These are phyloP conservation scores for Talaromyces wortmannii DNA, from an alignment of 495 filamentous ascomycete genomes.

Conservation along the genomic window DNA sequence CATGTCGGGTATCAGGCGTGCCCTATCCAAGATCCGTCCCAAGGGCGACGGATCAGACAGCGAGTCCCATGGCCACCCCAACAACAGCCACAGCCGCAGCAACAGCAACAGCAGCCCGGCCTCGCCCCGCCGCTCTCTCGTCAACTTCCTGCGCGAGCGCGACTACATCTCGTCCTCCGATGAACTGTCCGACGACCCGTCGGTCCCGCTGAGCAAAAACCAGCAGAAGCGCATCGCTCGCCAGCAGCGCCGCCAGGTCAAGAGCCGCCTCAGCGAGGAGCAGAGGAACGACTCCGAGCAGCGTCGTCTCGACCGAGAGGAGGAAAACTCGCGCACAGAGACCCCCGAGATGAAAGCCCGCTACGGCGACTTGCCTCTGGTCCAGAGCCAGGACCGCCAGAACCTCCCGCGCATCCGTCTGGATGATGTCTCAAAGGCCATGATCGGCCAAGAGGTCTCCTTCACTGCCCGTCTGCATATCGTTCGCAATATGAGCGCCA, in stretches of 20 bases:
- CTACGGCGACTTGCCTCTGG: conserved; percentile 52
- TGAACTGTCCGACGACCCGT: conserved; percentile 41
- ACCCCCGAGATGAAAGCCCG: conserved; percentile 48
- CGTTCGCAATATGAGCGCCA: conserved; percentile 75
- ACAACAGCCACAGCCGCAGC: conserved; percentile 9
- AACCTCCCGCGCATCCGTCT: conserved; percentile 36
- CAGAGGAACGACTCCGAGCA: conserved; percentile 41
- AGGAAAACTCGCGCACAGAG: conserved; percentile 34
- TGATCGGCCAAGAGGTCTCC: conserved; percentile 61
- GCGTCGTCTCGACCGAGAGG: conserved; percentile 33
- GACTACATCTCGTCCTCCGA: conserved; percentile 37
- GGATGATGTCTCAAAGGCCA: conserved; percentile 42
- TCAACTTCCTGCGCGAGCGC: conserved; percentile 31
- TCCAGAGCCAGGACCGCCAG: conserved; percentile 31
- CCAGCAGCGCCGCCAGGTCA: conserved; percentile 32
- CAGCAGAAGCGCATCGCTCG: conserved; percentile 43
- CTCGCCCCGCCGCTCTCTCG: conserved; percentile 33
- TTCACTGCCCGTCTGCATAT: conserved; percentile 84
- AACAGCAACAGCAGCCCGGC: conserved; percentile 10
- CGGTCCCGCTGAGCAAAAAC: conserved; percentile 41
- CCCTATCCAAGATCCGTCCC: conserved; percentile 33
- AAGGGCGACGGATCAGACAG: conserved; percentile 12
- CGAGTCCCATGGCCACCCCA: conserved; percentile 4
- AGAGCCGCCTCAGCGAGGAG: conserved; percentile 45
- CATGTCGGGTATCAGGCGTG: conserved; percentile 38